Evolutionary conservation across 495 filamentous ascomycete genomes (phyloP).

Genomic region (Penicillium egyptiacum): DNA sequence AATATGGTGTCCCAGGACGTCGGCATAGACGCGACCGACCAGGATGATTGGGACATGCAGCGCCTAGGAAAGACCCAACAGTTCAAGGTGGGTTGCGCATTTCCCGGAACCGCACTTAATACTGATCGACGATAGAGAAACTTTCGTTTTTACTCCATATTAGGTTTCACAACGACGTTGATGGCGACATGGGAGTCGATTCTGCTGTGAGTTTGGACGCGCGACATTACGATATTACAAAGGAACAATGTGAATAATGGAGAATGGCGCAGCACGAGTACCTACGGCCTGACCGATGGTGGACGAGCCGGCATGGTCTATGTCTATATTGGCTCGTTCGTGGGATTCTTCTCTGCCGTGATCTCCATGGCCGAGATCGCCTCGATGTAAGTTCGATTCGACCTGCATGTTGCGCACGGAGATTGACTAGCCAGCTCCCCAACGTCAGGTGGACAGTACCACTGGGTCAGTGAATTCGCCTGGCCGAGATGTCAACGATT

Average conservation of each 20-base stretch:
- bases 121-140: conserved; percentile 36
- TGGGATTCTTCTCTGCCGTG: conserved; percentile 44
- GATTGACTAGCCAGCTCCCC: conserved; percentile 30
- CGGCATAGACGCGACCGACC: conserved; percentile 22
- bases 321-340: conserved; percentile 44
- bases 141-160: conserved; percentile 47
- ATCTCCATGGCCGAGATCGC: conserved; percentile 49
- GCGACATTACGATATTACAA: neutral
- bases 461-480: conserved; percentile 50
- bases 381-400: conserved; percentile 36
- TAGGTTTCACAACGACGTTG: conserved; percentile 48
- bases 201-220: conserved; percentile 30
- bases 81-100: conserved; percentile 31
- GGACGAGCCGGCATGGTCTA: conserved; percentile 51
- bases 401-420: conserved; percentile 1
- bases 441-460: conserved; percentile 50
- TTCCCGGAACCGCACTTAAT: conserved; percentile 1
- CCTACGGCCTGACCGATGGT: conserved; percentile 44
- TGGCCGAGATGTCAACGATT: conserved; percentile 41
- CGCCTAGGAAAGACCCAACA: conserved; percentile 43
- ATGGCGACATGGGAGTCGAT: conserved; percentile 52
- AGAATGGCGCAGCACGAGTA: conserved; percentile 28
- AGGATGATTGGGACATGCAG: conserved; percentile 42
- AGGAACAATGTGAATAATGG: neutral
- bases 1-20: conserved; percentile 23